Conservation (phyloP, 1,284 basidiomycete genomes). For the Ganoderma meredithae region DNA sequence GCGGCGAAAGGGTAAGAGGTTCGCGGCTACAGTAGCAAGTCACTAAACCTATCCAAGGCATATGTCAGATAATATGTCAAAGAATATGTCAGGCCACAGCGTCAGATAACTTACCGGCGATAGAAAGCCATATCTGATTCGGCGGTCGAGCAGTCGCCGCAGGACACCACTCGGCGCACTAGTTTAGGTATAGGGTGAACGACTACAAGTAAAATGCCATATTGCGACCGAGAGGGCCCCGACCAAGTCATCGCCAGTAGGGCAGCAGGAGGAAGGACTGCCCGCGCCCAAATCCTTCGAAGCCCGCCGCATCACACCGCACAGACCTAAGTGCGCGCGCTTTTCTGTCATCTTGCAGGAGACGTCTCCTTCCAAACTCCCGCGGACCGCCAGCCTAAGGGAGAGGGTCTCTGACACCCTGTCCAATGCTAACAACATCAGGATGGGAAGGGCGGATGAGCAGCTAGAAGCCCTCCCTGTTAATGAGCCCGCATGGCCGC, state of each 20-base stretch:
- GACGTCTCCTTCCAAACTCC: neutral
- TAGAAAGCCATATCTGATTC: slow-evolving; percentile 4
- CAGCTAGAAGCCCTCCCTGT: slow-evolving; percentile 2
- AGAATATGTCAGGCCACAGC: neutral
- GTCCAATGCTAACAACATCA: neutral
- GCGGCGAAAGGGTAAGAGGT: neutral
- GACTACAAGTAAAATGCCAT: neutral
- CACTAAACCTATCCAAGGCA: neutral
- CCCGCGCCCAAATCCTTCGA: neutral
- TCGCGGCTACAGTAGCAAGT: neutral
- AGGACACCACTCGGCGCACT: neutral
- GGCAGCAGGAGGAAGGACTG: neutral
- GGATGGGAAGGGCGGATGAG: neutral
- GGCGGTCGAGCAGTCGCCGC: neutral
- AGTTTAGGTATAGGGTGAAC: neutral
- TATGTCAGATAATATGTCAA: slow-evolving; percentile 3
- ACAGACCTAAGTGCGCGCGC: neutral
- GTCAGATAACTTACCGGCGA: neutral
- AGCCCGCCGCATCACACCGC: neutral
- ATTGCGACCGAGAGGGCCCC: neutral
- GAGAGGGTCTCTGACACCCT: neutral
- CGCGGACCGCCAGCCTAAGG: neutral
- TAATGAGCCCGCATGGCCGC: neutral
- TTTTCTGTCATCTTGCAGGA: neutral
- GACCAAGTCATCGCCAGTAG: neutral